Conservation (phyloP, 2,329 filamentous ascomycete species). For the Ilyonectria sp. region DNA sequence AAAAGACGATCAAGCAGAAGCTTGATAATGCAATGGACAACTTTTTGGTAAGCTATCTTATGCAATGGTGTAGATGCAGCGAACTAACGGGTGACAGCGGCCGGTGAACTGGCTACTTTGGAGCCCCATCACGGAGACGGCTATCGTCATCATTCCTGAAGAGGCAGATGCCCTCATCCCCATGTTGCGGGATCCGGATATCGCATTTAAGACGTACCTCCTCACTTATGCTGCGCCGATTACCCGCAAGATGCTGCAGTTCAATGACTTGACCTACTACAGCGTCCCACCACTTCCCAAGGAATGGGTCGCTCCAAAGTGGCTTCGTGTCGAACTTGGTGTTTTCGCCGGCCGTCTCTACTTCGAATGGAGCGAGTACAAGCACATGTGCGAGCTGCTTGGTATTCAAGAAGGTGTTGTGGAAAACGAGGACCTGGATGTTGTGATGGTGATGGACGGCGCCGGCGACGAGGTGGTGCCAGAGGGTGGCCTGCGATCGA, state of each 20-base stretch:
- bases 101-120: conserved; percentile 74
- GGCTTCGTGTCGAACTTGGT: conserved; percentile 71
- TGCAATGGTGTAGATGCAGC: background rate
- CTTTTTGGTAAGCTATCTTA: conserved; percentile 39
- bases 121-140: conserved; percentile 61
- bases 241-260: conserved; percentile 66
- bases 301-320: conserved; percentile 62
- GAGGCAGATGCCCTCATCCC: conserved; percentile 71
- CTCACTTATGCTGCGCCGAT: conserved; percentile 70
- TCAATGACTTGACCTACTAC: conserved; percentile 69
- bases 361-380: conserved; percentile 66
- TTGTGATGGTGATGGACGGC: conserved; percentile 8
- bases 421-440: conserved; percentile 2
- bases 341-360: conserved; percentile 74
- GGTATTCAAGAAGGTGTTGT: conserved; percentile 41
- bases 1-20: conserved; percentile 41
- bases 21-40: conserved; percentile 42
- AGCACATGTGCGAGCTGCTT: conserved; percentile 51
- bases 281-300: conserved; percentile 64
- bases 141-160: conserved; percentile 72
- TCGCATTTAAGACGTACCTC: conserved; percentile 49
- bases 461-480: background rate
- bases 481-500: background rate
- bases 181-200: conserved; percentile 50
- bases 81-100: conserved; percentile 48